Conservation (phyloP, 768 basidiomycete genomes). For the Amanita inopinata region DNA sequence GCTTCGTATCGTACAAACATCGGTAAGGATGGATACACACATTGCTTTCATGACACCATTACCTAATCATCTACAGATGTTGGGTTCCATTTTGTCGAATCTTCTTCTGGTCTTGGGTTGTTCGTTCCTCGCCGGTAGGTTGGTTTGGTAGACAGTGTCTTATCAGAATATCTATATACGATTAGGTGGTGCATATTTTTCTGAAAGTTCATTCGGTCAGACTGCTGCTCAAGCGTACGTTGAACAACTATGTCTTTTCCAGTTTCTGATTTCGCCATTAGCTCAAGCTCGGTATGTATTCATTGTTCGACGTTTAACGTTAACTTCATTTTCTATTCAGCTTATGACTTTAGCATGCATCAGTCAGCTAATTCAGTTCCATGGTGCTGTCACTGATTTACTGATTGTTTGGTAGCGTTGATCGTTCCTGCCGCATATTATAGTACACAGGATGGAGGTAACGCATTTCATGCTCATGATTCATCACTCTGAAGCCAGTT, state of each 20-base stretch:
- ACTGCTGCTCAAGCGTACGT: constrained; percentile 85
- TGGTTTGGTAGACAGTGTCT: background rate
- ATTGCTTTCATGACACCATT: background rate
- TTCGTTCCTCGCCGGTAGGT: constrained; percentile 74
- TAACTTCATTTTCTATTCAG: constrained; percentile 19
- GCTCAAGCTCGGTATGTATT: constrained; percentile 36
- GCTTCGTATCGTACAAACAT: constrained; percentile 86
- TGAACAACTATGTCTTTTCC: background rate
- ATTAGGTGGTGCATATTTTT: constrained; percentile 52
- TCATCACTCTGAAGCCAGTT: constrained; percentile 7
- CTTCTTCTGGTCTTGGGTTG: constrained; percentile 84
- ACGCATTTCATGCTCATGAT: constrained; percentile 10
- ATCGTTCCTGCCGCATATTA: constrained; percentile 88
- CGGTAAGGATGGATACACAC: constrained; percentile 32
- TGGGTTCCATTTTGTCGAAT: constrained; percentile 89
- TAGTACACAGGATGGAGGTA: constrained; percentile 15
- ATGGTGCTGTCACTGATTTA: background rate
- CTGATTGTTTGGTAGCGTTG: constrained; percentile 37
- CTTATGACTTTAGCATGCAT: constrained; percentile 84
- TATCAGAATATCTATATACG: constrained; percentile 3
- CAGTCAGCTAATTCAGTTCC: constrained; percentile 36
- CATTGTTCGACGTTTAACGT: background rate
- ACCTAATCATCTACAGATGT: constrained; percentile 46
- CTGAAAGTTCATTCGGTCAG: constrained; percentile 66
- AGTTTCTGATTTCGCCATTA: constrained; percentile 14